phyloP scores from a whole-genome alignment of 2,329 filamentous ascomycete genomes.

The Cadophora sp. region DNA sequence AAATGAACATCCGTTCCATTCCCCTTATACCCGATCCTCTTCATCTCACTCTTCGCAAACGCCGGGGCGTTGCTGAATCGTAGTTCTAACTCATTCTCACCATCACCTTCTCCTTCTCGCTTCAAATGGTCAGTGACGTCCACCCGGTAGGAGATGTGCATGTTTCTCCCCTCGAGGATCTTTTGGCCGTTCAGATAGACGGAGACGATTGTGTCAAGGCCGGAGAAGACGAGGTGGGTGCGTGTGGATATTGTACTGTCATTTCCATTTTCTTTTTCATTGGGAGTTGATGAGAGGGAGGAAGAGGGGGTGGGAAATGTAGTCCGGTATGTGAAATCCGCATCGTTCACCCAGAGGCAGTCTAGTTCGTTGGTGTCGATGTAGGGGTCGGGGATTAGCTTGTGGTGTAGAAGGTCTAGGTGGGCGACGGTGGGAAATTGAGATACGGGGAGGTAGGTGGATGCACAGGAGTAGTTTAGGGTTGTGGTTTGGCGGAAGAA shows the following conservation, averaged over 20 bases:
- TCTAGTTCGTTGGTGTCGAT: conserved; percentile 66
- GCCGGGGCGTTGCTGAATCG: conserved; percentile 37
- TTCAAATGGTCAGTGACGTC: conserved; percentile 52
- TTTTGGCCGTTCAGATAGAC: conserved; percentile 56
- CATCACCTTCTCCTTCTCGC: conserved; percentile 15
- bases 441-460: conserved; percentile 34
- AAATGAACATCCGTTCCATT: conserved; percentile 57
- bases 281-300: neutral
- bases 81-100: conserved; percentile 32
- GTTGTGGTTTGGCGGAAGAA: conserved; percentile 60
- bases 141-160: conserved; percentile 59
- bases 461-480: conserved; percentile 29
- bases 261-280: neutral
- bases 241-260: neutral
- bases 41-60: conserved; percentile 37
- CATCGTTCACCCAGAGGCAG: conserved; percentile 67
- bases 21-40: conserved; percentile 44
- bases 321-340: conserved; percentile 64
- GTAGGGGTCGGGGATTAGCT: conserved; percentile 63
- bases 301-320: conserved; percentile 8
- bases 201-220: conserved; percentile 61
- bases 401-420: conserved; percentile 66
- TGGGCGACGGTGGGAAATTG: conserved; percentile 69
- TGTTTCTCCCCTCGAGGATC: conserved; percentile 58
- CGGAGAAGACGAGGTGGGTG: conserved; percentile 57